phyloP scores from a whole-genome alignment of 768 basidiomycete species.

The Fibroporia radiculosa region DNA sequence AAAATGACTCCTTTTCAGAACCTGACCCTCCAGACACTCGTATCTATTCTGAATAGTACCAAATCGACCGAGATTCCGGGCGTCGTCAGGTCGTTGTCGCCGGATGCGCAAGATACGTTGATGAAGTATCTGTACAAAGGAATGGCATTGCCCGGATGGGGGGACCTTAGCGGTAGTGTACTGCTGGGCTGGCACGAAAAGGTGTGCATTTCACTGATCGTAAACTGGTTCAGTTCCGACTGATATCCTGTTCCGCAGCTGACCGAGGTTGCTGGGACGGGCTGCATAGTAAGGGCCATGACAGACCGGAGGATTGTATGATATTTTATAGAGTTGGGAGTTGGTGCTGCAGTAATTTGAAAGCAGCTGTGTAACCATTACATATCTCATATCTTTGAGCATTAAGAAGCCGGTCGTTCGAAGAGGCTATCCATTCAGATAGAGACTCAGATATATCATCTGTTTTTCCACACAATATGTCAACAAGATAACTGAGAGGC shows the following conservation, averaged over 20 bases:
- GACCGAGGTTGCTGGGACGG: slow-evolving; percentile 89
- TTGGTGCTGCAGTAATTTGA: too few relatives aligned
- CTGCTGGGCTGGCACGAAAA: slow-evolving; percentile 94
- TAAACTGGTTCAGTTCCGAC: slow-evolving; percentile 1
- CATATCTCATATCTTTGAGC: too few relatives aligned
- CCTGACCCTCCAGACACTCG: slow-evolving; percentile 68
- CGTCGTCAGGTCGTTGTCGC: slow-evolving; percentile 64
- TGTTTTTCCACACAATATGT: too few relatives aligned
- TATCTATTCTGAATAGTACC: slow-evolving; percentile 90
- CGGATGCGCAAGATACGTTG: slow-evolving; percentile 77
- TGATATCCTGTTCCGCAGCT: slow-evolving; percentile 62
- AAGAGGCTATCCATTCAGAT: too few relatives aligned
- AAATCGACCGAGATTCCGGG: slow-evolving; percentile 79
- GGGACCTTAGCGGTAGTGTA: slow-evolving; percentile 59
- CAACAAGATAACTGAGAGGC: too few relatives aligned
- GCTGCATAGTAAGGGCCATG: slow-evolving; percentile 88
- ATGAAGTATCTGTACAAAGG: slow-evolving; percentile 99
- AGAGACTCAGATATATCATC: too few relatives aligned
- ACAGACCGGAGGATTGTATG: slow-evolving; percentile 56
- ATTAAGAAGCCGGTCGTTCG: too few relatives aligned
- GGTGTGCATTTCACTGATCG: slow-evolving; percentile 47
- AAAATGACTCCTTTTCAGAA: slow-evolving; percentile 37
- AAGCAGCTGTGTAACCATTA: too few relatives aligned
- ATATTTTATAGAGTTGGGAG: slow-evolving; percentile 10
- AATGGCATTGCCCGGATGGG: slow-evolving; percentile 62